Base-by-base conservation (phyloP, 2,329 filamentous ascomycete species). In the Penicillium sp. region DNA sequence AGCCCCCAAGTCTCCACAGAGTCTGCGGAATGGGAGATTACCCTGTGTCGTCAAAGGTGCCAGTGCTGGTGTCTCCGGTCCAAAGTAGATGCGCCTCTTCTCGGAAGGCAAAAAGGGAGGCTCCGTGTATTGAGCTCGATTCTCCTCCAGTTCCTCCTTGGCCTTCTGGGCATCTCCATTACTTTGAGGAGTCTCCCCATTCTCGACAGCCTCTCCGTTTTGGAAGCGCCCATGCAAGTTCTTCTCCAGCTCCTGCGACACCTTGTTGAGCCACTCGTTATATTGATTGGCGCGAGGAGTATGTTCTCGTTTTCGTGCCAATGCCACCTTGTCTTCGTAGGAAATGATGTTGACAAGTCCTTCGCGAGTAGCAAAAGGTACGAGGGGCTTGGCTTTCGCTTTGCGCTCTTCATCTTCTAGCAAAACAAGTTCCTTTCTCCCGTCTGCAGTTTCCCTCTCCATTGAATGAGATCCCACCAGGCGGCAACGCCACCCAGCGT, bases 11-110 rank as follows among this genome's bases (percentile, higher is more conserved):
- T 93, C 90, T 12, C 92, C 88, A 71, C 93, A 97, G 34, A 99
- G 85, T 52, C 95, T 87, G 58, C 95, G 89, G 81, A 96, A 99
- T 0, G 95, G 95, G 50, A 98, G 83, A 70, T 99, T 99, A 48
- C 95, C 95, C 78, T 98, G 95, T 0, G 95, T 99, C 1, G 95
- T 99, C 51, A 99, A 83, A 38, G 95, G 95, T 4, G 95, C 95
- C n/a, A 99, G 82, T 11, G 93, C 87, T 0, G 95, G 95, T 1
- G 95, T 99, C 75, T 98, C 94, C 0, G 89, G 87, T 5, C 93
- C 93, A 76, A 98, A 98, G 78, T 99, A 98, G 57, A 99, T 83
- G 53, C 88, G 87, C 59, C 95, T 86, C 81, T 99, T 99, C 79
- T 99, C 95, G 0, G 94, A 97, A 1, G 95, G 88, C 71, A 90